Evolutionary conservation across 2,329 filamentous ascomycete genomes (phyloP).

Genomic region (Aschersonia sp.): DNA sequence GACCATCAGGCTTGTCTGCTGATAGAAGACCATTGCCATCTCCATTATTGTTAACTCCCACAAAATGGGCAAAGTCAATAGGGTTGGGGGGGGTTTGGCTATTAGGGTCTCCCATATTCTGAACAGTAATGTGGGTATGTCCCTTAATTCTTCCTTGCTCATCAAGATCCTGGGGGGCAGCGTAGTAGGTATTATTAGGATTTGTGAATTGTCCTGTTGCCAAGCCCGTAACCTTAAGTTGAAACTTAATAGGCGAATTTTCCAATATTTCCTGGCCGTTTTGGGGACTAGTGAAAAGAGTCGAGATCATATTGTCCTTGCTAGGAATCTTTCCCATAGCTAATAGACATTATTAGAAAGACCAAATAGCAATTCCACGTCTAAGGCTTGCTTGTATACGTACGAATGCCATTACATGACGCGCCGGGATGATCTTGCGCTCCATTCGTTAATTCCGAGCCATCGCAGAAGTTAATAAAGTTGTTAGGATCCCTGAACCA

Average conservation of each 20-base stretch:
- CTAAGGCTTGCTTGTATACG: constrained; percentile 7
- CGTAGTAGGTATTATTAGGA: constrained; percentile 44
- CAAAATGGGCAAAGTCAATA: constrained; percentile 45
- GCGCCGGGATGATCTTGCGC: constrained; percentile 35
- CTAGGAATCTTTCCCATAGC: constrained; percentile 47
- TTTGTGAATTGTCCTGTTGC: constrained; percentile 47
- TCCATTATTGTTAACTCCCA: constrained; percentile 49
- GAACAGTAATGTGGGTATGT: constrained; percentile 45
- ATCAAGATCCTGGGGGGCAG: constrained; percentile 40
- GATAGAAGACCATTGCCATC: constrained; percentile 39
- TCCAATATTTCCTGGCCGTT: constrained; percentile 32
- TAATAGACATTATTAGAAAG: constrained; percentile 8
- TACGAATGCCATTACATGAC: constrained; percentile 49
- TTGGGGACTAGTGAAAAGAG: constrained; percentile 36
- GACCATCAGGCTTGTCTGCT: constrained; percentile 39
- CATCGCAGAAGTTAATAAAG: constrained; percentile 49
- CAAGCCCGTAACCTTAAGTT: constrained; percentile 38
- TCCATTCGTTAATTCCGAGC: constrained; percentile 43
- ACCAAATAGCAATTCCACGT: too few relatives aligned
- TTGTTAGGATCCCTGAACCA: constrained; percentile 37
- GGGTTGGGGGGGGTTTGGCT: constrained; percentile 38
- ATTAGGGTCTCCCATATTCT: constrained; percentile 37
- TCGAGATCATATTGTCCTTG: constrained; percentile 41
- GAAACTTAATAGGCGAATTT: constrained; percentile 35
- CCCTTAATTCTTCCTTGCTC: constrained; percentile 36